phyloP scores from a whole-genome alignment of 495 filamentous ascomycete species.

The Xylaria nigripes region DNA sequence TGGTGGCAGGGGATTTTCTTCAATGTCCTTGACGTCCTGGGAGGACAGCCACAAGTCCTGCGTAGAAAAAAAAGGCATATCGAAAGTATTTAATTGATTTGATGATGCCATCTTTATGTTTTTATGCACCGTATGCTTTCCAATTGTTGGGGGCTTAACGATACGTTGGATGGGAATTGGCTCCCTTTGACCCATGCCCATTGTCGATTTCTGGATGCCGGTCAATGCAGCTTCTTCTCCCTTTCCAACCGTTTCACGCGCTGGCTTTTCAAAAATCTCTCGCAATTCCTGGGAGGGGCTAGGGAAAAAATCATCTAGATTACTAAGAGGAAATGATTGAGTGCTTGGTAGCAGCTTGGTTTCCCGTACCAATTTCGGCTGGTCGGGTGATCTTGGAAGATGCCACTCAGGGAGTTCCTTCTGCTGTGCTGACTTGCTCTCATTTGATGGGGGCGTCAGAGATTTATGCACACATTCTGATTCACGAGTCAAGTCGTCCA shows the following conservation, averaged over 20 bases:
- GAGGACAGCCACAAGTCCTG: constrained; percentile 40
- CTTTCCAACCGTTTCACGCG: neutral
- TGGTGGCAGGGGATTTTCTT: constrained; percentile 17
- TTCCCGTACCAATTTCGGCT: neutral
- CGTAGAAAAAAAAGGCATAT: constrained; percentile 33
- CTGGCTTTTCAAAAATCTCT: constrained; percentile 33
- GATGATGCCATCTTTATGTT: neutral
- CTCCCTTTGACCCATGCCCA: neutral
- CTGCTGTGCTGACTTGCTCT: neutral
- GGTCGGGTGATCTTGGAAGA: neutral
- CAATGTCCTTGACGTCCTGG: constrained; percentile 40
- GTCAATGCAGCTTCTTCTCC: neutral
- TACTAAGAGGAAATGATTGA: constrained; percentile 35
- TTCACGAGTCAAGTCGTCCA: neutral
- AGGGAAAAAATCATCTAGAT: constrained; percentile 43
- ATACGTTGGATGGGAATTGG: neutral
- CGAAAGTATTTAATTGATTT: constrained; percentile 5
- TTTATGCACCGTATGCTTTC: neutral
- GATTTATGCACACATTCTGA: neutral
- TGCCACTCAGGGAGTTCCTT: neutral
- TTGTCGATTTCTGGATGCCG: neutral
- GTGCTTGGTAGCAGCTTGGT: constrained; percentile 29
- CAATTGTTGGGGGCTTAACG: neutral
- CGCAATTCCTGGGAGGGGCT: constrained; percentile 39
- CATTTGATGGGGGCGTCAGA: neutral